Evolutionary conservation across 306 rosid genomes (phyloP).

Genomic region (Begonia peltatifolia): DNA sequence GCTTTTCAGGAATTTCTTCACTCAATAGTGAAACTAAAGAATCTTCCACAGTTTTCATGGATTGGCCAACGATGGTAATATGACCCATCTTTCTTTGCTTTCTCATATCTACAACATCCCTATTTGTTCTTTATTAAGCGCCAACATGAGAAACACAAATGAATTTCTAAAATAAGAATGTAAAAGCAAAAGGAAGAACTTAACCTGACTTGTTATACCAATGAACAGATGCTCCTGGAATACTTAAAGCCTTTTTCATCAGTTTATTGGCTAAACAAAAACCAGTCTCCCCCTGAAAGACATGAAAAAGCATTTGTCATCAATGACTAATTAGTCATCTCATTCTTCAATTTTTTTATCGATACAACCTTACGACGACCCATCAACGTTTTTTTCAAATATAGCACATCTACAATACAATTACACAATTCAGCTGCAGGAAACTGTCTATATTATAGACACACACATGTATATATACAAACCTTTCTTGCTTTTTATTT

Average conservation of each 20-base stretch:
- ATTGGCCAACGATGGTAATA: conserved; percentile 68
- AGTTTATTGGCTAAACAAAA: conserved; percentile 53
- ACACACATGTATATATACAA: too few relatives aligned
- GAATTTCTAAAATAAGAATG: neutral
- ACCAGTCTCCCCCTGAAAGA: too few relatives aligned
- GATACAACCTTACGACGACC: too few relatives aligned
- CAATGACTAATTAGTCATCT: too few relatives aligned
- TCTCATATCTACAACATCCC: conserved; percentile 46
- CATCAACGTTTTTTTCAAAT: too few relatives aligned
- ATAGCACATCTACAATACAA: too few relatives aligned
- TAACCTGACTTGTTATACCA: conserved; percentile 94
- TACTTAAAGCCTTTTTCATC: conserved; percentile 46
- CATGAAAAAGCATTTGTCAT: too few relatives aligned
- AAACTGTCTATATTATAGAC: too few relatives aligned
- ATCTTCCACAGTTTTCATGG: conserved; percentile 38
- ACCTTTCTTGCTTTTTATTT: too few relatives aligned
- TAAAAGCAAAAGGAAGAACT: conserved; percentile 12
- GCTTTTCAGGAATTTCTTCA: conserved; percentile 23
- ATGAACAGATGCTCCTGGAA: conserved; percentile 70
- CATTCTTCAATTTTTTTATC: too few relatives aligned
- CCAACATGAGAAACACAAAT: neutral
- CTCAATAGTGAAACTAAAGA: conserved; percentile 27
- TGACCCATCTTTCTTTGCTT: conserved; percentile 95
- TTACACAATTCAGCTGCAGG: too few relatives aligned
- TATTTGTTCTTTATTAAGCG: too few relatives aligned